These are phyloP conservation scores for Diutina neorugosa DNA, from an alignment of 1,139 yeast species.

Conservation along the genomic window DNA sequence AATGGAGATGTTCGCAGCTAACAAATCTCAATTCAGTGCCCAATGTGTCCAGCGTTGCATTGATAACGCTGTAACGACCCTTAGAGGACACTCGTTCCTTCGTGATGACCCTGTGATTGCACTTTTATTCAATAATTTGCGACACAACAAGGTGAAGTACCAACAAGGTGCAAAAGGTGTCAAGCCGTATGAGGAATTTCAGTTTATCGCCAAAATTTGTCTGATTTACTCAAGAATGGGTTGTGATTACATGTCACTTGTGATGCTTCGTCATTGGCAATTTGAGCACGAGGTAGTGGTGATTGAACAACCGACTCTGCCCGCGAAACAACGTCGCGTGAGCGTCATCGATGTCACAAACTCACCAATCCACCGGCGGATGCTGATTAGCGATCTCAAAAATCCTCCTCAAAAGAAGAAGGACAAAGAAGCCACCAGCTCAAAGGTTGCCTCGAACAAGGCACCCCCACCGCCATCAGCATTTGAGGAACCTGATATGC, in stretches of 20 bases:
- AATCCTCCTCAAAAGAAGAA: conserved; percentile 5
- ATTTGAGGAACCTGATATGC: conserved; percentile 72
- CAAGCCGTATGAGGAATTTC: conserved; percentile 41
- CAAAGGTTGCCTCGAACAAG: conserved; percentile 8
- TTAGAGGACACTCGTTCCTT: conserved; percentile 20
- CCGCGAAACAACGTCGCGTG: neutral
- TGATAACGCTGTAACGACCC: neutral
- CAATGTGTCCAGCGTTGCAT: neutral
- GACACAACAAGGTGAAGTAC: conserved; percentile 37
- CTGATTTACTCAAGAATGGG: conserved; percentile 79
- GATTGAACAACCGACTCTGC: neutral
- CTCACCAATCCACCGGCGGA: conserved; percentile 7
- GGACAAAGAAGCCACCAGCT: conserved; percentile 3
- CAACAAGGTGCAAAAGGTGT: conserved; percentile 36
- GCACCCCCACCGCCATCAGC: conserved; percentile 40
- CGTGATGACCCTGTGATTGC: conserved; percentile 77
- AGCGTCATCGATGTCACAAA: neutral
- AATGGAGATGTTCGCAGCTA: neutral
- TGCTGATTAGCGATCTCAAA: conserved; percentile 5
- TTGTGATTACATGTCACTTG: conserved; percentile 66
- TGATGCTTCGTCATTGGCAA: conserved; percentile 56
- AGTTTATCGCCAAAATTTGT: conserved; percentile 49
- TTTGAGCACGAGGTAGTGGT: conserved; percentile 22
- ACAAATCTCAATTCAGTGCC: neutral
- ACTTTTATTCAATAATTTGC: conserved; percentile 48